Evolutionary conservation across 352 stramenopile species (phyloP).

Genomic region (Phytophthora colocasiae): DNA sequence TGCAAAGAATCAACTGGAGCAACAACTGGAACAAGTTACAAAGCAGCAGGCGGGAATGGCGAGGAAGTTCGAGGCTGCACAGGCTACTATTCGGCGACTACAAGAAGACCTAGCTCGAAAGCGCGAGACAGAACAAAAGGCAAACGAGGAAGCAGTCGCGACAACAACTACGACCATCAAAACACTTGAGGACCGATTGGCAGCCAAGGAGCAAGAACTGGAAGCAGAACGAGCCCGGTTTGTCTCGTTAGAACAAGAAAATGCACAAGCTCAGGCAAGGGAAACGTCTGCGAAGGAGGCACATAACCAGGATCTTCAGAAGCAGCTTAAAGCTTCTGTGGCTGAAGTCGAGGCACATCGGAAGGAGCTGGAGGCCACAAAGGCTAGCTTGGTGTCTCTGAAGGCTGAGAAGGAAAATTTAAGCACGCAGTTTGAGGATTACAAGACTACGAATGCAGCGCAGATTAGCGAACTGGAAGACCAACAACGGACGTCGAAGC

Average conservation of each 20-base stretch:
- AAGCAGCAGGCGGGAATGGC: constrained; percentile 26
- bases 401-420: constrained; percentile 29
- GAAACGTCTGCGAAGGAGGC: constrained; percentile 25
- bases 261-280: constrained; percentile 22
- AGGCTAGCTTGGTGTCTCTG: constrained; percentile 19
- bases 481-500: constrained; percentile 56
- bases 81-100: constrained; percentile 35
- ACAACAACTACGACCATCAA: constrained; percentile 31
- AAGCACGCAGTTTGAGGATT: constrained; percentile 37
- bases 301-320: constrained; percentile 33
- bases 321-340: constrained; percentile 20
- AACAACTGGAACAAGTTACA: constrained; percentile 33
- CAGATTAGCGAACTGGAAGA: constrained; percentile 63
- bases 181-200: constrained; percentile 23
- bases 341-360: constrained; percentile 19
- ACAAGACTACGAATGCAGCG: constrained; percentile 30
- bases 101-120: constrained; percentile 42
- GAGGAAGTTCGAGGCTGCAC: constrained; percentile 44
- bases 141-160: constrained; percentile 30
- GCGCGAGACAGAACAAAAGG: constrained; percentile 23
- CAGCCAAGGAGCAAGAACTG: constrained; percentile 36
- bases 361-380: constrained; percentile 27
- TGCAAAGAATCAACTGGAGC: constrained; percentile 21
- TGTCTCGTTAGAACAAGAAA: constrained; percentile 36
- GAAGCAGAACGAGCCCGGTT: constrained; percentile 21